Percentiles rank a stretch among this genome's conserved stretches.
Conservation (phyloP, 352 stramenopile species). For the Globisporangium paroecandrum region DNA sequence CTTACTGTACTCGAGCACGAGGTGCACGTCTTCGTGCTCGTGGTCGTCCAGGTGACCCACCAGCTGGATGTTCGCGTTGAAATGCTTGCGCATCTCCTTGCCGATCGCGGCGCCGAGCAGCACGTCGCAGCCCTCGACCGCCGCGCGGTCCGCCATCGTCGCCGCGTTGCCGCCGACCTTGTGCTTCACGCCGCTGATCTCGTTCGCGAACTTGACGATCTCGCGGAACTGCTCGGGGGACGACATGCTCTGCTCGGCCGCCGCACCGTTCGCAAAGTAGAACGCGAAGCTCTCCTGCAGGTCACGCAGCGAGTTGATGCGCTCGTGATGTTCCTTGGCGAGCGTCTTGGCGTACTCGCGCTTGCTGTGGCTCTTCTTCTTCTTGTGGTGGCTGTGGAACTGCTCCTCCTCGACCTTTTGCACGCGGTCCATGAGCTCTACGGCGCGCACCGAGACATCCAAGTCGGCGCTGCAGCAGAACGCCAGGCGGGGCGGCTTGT, state of each 20-base stretch:
- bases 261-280: constrained; percentile 77
- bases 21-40: constrained; percentile 72
- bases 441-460: constrained; percentile 71
- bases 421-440: constrained; percentile 69
- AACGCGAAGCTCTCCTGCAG: constrained; percentile 81
- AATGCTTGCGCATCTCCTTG: constrained; percentile 71
- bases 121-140: constrained; percentile 64
- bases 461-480: constrained; percentile 84
- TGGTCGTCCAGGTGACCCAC: constrained; percentile 57
- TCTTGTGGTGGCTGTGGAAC: constrained; percentile 35
- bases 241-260: constrained; percentile 80
- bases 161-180: constrained; percentile 77
- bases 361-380: constrained; percentile 25
- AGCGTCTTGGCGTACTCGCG: constrained; percentile 24
- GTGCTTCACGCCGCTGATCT: constrained; percentile 48
- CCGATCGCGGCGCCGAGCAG: constrained; percentile 73
- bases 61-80: constrained; percentile 58
- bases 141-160: constrained; percentile 73
- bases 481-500: constrained; percentile 42
- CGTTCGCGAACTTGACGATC: constrained; percentile 65
- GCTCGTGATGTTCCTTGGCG: constrained; percentile 61
- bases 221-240: constrained; percentile 72
- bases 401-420: constrained; percentile 41
- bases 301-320: constrained; percentile 54
- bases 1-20: constrained; percentile 77